Conservation (phyloP, 768 basidiomycete genomes). For the Tylopilus plumbeoviolaceoides region DNA sequence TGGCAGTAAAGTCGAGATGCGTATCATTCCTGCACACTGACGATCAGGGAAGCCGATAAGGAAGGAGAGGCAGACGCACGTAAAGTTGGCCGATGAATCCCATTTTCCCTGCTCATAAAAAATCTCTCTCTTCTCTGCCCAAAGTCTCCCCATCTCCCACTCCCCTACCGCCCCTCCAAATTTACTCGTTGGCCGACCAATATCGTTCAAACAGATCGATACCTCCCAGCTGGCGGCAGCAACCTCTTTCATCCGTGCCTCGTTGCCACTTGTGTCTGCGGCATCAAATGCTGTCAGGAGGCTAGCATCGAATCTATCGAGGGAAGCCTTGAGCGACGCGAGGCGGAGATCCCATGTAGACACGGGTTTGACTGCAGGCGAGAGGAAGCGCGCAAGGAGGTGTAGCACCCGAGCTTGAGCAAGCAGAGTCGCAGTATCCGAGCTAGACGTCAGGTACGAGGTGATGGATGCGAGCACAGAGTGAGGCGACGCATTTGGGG, state of each 20-base stretch:
- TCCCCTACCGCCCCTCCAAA: conserved; percentile 32
- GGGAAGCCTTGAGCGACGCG: conserved; percentile 66
- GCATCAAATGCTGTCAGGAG: conserved; percentile 85
- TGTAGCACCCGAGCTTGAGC: conserved; percentile 67
- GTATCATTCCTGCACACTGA: conserved; percentile 41
- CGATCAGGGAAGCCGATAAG: neutral
- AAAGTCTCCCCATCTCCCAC: conserved; percentile 93
- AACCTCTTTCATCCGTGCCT: conserved; percentile 72
- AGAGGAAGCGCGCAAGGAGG: conserved; percentile 73
- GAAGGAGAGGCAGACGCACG: conserved; percentile 39
- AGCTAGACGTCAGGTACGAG: conserved; percentile 41
- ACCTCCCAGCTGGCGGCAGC: conserved; percentile 41
- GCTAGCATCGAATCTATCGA: conserved; percentile 85
- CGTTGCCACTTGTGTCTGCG: conserved; percentile 72
- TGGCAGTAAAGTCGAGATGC: conserved; percentile 80
- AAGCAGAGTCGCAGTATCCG: conserved; percentile 37
- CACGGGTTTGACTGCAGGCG: conserved; percentile 64
- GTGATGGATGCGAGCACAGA: conserved; percentile 49
- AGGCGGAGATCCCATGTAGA: conserved; percentile 59
- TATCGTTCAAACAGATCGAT: neutral
- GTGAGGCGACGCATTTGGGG: conserved; percentile 63
- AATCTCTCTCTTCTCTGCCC: conserved; percentile 93
- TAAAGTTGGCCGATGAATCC: conserved; percentile 80
- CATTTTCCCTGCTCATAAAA: conserved; percentile 84
- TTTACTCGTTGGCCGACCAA: neutral